Conservation (phyloP, 352 stramenopile species). For the Phytophthora europaea region DNA sequence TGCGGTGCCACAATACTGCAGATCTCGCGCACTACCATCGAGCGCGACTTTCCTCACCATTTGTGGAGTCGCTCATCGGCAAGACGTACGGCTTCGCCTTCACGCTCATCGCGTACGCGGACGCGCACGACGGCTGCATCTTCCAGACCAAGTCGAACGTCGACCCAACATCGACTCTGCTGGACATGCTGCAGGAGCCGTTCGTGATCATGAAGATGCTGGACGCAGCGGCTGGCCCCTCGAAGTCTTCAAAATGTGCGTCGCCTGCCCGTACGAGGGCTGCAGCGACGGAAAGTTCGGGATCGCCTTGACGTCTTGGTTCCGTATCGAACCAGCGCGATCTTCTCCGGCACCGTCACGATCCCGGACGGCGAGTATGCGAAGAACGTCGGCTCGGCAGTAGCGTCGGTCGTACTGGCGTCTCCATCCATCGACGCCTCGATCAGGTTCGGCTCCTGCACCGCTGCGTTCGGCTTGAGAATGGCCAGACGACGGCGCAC, state of each 20-base stretch:
- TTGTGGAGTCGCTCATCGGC: conserved; percentile 56
- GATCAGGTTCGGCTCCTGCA: conserved; percentile 62
- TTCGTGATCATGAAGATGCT: conserved; percentile 52
- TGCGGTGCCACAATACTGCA: conserved; percentile 40
- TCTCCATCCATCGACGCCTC: conserved; percentile 68
- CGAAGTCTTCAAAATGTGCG: conserved; percentile 69
- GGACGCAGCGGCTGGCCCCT: conserved; percentile 49
- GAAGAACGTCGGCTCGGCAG: conserved; percentile 79
- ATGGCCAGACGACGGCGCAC: conserved; percentile 51
- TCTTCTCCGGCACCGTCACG: conserved; percentile 64
- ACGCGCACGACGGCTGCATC: conserved; percentile 31
- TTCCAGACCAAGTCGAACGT: conserved; percentile 58
- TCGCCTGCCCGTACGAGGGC: conserved; percentile 82
- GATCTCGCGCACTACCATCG: conserved; percentile 51
- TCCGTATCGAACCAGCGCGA: conserved; percentile 89
- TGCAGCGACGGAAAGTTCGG: conserved; percentile 77
- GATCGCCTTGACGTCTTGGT: conserved; percentile 61
- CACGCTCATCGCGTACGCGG: conserved; percentile 50
- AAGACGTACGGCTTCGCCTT: conserved; percentile 56
- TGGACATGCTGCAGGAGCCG: conserved; percentile 51
- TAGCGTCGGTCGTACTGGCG: conserved; percentile 54
- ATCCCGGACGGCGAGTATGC: conserved; percentile 83
- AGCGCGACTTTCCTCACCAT: conserved; percentile 54
- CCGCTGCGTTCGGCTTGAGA: conserved; percentile 40
- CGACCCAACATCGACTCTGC: conserved; percentile 49